These are phyloP conservation scores for Lasiodiplodia citricola DNA, from an alignment of 2,329 filamentous ascomycete genomes.

Conservation along the genomic window DNA sequence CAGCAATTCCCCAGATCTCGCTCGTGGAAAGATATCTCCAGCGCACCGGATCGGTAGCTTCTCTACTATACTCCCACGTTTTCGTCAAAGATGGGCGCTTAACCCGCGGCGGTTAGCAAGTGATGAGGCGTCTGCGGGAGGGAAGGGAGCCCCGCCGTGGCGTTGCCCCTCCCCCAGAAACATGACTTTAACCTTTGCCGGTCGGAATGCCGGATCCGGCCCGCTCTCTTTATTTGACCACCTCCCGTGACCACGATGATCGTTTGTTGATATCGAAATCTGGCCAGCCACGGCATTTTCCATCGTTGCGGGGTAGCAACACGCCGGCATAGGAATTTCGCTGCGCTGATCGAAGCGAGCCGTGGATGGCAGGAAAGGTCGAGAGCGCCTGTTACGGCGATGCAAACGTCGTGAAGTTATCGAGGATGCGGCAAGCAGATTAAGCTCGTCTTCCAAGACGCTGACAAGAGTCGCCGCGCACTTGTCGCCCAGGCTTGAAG, in stretches of 20 bases:
- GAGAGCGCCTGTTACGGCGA: neutral
- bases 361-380: neutral
- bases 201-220: slow-evolving; percentile 5
- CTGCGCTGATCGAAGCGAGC: neutral
- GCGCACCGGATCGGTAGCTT: neutral
- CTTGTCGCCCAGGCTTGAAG: neutral
- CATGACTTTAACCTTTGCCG: neutral
- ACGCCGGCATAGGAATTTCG: neutral
- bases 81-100: neutral
- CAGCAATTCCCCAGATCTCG: neutral
- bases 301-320: neutral
- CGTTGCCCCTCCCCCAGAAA: neutral
- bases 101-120: neutral
- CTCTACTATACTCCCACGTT: neutral
- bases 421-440: neutral
- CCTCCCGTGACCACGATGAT: neutral
- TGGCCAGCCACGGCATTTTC: neutral
- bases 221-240: neutral
- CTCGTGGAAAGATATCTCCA: neutral
- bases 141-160: slow-evolving; percentile 2
- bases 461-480: neutral
- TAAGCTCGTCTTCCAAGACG: slow-evolving; percentile 12
- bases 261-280: neutral
- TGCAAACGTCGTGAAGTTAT: neutral
- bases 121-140: neutral